These are phyloP conservation scores for Metschnikowia borealis DNA, from an alignment of 805 yeast genomes.

Conservation along the genomic window DNA sequence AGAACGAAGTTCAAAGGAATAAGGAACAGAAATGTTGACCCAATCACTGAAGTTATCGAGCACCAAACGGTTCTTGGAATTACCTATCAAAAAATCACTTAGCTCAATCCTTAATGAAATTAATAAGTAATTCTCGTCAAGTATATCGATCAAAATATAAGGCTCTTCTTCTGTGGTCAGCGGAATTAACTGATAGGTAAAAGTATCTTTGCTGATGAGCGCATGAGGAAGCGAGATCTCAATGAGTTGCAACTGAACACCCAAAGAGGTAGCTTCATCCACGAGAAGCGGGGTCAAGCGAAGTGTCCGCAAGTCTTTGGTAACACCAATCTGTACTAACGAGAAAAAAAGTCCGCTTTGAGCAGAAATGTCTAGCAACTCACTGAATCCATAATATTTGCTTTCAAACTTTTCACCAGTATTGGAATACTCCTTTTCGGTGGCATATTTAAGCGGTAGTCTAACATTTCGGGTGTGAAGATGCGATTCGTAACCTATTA, in stretches of 20 bases:
- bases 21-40: constrained; percentile 68
- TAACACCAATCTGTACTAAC: constrained; percentile 22
- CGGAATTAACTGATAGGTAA: constrained; percentile 12
- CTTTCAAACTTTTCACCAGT: constrained; percentile 11
- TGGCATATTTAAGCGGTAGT: constrained; percentile 16
- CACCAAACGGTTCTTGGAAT: constrained; percentile 17
- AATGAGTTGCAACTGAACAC: constrained; percentile 33
- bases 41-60: constrained; percentile 45
- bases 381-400: constrained; percentile 12
- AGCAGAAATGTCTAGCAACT: constrained; percentile 13
- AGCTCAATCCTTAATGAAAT: constrained; percentile 46
- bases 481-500: constrained; percentile 17
- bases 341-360: constrained; percentile 15
- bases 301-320: constrained; percentile 29
- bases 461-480: constrained; percentile 13
- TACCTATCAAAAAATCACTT: constrained; percentile 35
- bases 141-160: constrained; percentile 47
- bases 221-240: constrained; percentile 22
- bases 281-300: constrained; percentile 37
- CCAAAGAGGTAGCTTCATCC: constrained; percentile 29
- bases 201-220: constrained; percentile 14
- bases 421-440: neutral
- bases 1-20: constrained; percentile 42
- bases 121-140: constrained; percentile 49
- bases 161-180: constrained; percentile 20